Base-by-base conservation (phyloP, 176 grass and related monocot genomes). In the Carex kokanica region DNA sequence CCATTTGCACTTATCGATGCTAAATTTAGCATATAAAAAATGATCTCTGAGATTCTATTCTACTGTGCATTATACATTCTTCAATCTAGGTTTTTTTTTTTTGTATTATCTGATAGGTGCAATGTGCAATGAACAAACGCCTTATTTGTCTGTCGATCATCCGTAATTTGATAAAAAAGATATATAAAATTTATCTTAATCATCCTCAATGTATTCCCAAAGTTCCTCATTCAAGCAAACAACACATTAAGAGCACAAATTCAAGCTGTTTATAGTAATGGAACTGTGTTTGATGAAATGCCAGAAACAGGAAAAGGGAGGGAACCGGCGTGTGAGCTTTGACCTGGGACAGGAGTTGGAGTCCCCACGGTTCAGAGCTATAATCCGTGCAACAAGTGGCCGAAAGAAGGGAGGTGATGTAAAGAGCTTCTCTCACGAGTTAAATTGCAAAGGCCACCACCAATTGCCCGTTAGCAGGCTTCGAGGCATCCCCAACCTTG, bases 391-490 rank as follows among this genome's bases (percentile, higher is more conserved):
- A 31, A 98, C 95, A 0, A 98, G 95, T 74, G 92, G 92, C 4
- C 90, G 95, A 6, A 88, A 88, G 56, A 98, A 93, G 95, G 86
- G 91, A 62, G 73, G 15, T 58, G 92, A 95, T 5, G 93, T 98
- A 9, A 98, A 95, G 89, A 91, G 91, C 82, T 98, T 89, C 95
- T 98, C 93, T 57, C 96, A 98, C 80, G 96, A 98, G 74, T 74
- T 98, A 25, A 95, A 84, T 80, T 13, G 59, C 31, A 81, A 67
- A 31, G 84, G 78, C 43, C 81, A 60, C 27, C 88, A 85, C 57
- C 83, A 87, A 10, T 78, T 90, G 20, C 57, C 92, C 8, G 64
- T 89, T 56, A 81, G 88, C 81, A 92, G 90, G 86, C 81, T 89
- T 68, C 85, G 85, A 24, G 89, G 87, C 10, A 64, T 82, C 54